phyloP scores from a whole-genome alignment of 495 filamentous ascomycete genomes.

The Xylaria nigripes region DNA sequence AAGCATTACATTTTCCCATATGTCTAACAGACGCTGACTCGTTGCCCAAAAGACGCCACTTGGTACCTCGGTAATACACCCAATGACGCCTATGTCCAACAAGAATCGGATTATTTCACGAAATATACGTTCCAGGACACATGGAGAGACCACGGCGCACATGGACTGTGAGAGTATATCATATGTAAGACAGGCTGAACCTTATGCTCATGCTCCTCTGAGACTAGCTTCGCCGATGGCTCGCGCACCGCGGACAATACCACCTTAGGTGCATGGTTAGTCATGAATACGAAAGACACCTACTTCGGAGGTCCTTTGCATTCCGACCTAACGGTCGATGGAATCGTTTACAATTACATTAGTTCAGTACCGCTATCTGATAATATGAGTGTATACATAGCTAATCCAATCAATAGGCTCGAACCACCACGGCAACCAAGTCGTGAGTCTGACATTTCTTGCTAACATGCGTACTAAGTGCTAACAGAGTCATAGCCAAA shows the following conservation, averaged over 20 bases:
- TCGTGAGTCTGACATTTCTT: slow-evolving; percentile 13
- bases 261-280: slow-evolving; percentile 48
- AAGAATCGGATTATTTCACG: slow-evolving; percentile 51
- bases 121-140: slow-evolving; percentile 51
- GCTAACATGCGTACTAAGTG: not conserved
- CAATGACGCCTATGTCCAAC: slow-evolving; percentile 41
- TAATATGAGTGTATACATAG: not conserved
- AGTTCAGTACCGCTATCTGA: slow-evolving; percentile 9
- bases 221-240: slow-evolving; percentile 46
- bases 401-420: slow-evolving; percentile 29
- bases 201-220: not conserved
- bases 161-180: slow-evolving; percentile 36
- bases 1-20: no score
- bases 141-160: slow-evolving; percentile 45
- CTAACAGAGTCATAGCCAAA: slow-evolving; percentile 33
- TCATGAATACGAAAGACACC: slow-evolving; percentile 54
- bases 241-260: slow-evolving; percentile 37
- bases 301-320: slow-evolving; percentile 51
- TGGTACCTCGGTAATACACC: slow-evolving; percentile 51
- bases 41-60: slow-evolving; percentile 40
- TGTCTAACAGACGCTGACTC: not conserved
- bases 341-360: slow-evolving; percentile 38
- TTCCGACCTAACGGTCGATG: slow-evolving; percentile 49
- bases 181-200: not conserved
- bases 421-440: slow-evolving; percentile 51